phyloP scores from a whole-genome alignment of 768 basidiomycete genomes.

The Collybia mongolica region DNA sequence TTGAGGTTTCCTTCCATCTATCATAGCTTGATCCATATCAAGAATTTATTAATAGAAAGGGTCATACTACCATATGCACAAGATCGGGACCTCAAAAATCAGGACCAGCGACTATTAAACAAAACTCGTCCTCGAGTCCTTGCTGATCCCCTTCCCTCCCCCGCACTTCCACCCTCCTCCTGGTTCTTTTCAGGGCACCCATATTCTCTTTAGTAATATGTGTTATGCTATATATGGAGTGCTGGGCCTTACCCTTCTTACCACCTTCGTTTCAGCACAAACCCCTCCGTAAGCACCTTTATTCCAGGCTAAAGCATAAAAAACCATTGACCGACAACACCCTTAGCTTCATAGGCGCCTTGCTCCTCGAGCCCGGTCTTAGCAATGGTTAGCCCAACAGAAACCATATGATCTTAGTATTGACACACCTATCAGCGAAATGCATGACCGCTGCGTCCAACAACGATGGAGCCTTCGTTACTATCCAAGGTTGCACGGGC shows the following conservation, averaged over 20 bases:
- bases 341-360: constrained; percentile 37
- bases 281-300: constrained; percentile 18
- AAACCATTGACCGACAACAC: neutral
- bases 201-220: constrained; percentile 16
- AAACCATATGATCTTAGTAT: neutral
- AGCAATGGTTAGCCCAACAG: constrained; percentile 31
- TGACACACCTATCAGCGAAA: constrained; percentile 30
- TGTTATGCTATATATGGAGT: constrained; percentile 11
- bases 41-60: too few relatives aligned
- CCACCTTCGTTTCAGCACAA: constrained; percentile 23
- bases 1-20: too few relatives aligned
- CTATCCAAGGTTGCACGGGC: constrained; percentile 45
- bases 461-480: constrained; percentile 44
- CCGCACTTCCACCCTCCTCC: neutral
- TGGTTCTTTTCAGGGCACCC: constrained; percentile 15
- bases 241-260: constrained; percentile 14
- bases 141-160: neutral
- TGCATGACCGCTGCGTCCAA: constrained; percentile 54
- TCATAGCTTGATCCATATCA: constrained; percentile 7
- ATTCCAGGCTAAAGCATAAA: neutral
- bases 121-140: too few relatives aligned
- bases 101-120: too few relatives aligned
- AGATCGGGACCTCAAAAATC: too few relatives aligned
- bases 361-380: constrained; percentile 43
- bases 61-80: too few relatives aligned